Percentiles rank a stretch among this genome's conserved stretches.
Conservation (phyloP, 1,284 basidiomycete genomes). For the Cystobasidiaceae sp. region DNA sequence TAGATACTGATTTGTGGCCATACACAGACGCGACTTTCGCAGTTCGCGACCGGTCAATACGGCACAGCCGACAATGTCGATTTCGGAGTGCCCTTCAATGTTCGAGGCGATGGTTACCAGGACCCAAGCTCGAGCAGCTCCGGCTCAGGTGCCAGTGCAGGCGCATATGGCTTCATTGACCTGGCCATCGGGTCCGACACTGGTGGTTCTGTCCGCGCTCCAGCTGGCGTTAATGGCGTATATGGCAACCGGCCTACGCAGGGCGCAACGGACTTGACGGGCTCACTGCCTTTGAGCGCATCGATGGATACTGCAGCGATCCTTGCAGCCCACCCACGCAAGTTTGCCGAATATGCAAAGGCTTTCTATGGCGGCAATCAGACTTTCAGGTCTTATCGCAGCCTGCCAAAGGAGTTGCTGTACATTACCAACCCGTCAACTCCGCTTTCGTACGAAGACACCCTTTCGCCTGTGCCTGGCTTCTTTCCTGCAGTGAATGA, state of each 20-base stretch:
- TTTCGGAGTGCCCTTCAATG: constrained; percentile 55
- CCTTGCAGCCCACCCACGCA: constrained; percentile 44
- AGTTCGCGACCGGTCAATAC: constrained; percentile 56
- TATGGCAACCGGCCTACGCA: constrained; percentile 49
- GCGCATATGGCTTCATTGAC: constrained; percentile 50
- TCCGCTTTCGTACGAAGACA: constrained; percentile 33
- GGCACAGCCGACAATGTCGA: constrained; percentile 56
- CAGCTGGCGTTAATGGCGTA: constrained; percentile 49
- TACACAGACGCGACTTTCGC: constrained; percentile 52
- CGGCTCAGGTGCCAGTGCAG: constrained; percentile 49
- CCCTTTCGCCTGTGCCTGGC: constrained; percentile 13
- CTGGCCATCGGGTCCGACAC: constrained; percentile 51
- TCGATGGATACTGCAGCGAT: constrained; percentile 42
- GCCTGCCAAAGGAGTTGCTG: constrained; percentile 47
- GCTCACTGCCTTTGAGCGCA: constrained; percentile 49
- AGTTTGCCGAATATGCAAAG: constrained; percentile 40
- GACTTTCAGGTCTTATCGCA: constrained; percentile 44
- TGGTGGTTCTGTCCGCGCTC: constrained; percentile 50
- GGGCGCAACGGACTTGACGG: constrained; percentile 48
- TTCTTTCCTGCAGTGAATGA: constrained; percentile 9
- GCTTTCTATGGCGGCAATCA: constrained; percentile 40
- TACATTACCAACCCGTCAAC: constrained; percentile 48
- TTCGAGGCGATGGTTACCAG: constrained; percentile 55
- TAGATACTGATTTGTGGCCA: not conserved
- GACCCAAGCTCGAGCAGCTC: constrained; percentile 51